These are phyloP conservation scores for Cytauxzoon felis DNA, from an alignment of 169 alveolate genomes.

Conservation along the genomic window DNA sequence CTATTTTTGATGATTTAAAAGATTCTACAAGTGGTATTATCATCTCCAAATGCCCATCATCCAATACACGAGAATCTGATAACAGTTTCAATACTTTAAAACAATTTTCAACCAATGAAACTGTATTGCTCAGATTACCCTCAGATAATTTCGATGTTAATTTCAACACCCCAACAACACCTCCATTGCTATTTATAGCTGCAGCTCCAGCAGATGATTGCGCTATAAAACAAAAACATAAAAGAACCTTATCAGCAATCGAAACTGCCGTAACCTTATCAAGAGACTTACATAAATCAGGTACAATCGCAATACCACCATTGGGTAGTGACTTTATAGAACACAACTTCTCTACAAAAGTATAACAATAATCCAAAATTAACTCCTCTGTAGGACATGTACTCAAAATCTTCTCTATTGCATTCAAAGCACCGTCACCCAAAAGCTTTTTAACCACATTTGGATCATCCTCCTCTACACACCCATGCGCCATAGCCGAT, in stretches of 20 bases:
- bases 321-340: conserved; percentile 21
- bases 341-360: conserved; percentile 73
- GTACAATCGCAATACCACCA: conserved; percentile 31
- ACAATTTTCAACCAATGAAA: conserved; percentile 26
- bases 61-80: conserved; percentile 21
- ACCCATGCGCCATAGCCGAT: conserved; percentile 84
- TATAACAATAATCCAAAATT: conserved; percentile 74
- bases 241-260: conserved; percentile 39
- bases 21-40: conserved; percentile 64
- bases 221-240: conserved; percentile 30
- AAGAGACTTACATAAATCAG: conserved; percentile 35
- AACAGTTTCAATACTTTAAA: conserved; percentile 18
- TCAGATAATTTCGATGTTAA: conserved; percentile 20
- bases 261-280: conserved; percentile 2
- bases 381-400: conserved; percentile 76
- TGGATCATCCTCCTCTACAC: conserved; percentile 76
- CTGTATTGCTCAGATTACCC: not conserved
- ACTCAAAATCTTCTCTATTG: conserved; percentile 73
- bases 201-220: conserved; percentile 9
- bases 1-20: conserved; percentile 64
- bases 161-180: conserved; percentile 30
- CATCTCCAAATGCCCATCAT: conserved; percentile 22
- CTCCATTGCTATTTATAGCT: conserved; percentile 31
- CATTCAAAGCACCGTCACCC: conserved; percentile 76
- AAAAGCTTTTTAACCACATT: conserved; percentile 58